phyloP scores from a whole-genome alignment of 2,329 filamentous ascomycete species.

The Furcasterigmium sp. region DNA sequence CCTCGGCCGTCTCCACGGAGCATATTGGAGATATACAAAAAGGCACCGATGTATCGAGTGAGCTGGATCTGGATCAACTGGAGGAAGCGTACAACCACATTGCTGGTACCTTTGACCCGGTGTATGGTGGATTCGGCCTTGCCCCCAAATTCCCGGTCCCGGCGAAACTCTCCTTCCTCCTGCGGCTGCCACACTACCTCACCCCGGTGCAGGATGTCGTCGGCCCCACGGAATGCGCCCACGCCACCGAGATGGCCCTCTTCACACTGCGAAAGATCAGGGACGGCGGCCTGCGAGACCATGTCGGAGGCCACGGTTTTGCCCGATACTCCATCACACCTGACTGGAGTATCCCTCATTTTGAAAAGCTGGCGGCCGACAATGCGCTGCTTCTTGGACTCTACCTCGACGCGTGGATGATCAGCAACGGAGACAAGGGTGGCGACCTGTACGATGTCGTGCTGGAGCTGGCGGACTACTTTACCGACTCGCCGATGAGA shows the following conservation, averaged over 20 bases:
- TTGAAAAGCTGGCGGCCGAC: slow-evolving; percentile 95
- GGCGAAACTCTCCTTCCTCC: slow-evolving; percentile 74
- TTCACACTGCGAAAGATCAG: slow-evolving; percentile 73
- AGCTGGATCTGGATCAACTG: slow-evolving; percentile 81
- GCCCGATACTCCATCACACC: slow-evolving; percentile 80
- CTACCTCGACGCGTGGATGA: slow-evolving; percentile 81
- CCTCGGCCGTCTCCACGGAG: slow-evolving; percentile 18
- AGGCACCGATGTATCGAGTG: slow-evolving; percentile 44
- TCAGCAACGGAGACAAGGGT: slow-evolving; percentile 43
- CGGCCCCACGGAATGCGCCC: slow-evolving; percentile 70
- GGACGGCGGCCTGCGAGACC: slow-evolving; percentile 49
- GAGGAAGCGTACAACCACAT: slow-evolving; percentile 87
- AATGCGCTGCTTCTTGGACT: slow-evolving; percentile 80
- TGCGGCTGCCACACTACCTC: slow-evolving; percentile 69
- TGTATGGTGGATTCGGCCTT: slow-evolving; percentile 73
- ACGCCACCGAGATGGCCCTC: slow-evolving; percentile 73
- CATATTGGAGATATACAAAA: slow-evolving; percentile 3
- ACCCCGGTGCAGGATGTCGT: slow-evolving; percentile 76
- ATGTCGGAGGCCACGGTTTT: slow-evolving; percentile 49
- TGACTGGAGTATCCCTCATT: slow-evolving; percentile 92
- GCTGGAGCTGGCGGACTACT: slow-evolving; percentile 80
- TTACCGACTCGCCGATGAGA: slow-evolving; percentile 66
- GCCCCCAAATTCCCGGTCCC: slow-evolving; percentile 90
- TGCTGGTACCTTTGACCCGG: slow-evolving; percentile 69
- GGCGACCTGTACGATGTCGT: slow-evolving; percentile 73